Base-by-base conservation (phyloP, 2,329 filamentous ascomycete species). In the Paecilomyces variotii region DNA sequence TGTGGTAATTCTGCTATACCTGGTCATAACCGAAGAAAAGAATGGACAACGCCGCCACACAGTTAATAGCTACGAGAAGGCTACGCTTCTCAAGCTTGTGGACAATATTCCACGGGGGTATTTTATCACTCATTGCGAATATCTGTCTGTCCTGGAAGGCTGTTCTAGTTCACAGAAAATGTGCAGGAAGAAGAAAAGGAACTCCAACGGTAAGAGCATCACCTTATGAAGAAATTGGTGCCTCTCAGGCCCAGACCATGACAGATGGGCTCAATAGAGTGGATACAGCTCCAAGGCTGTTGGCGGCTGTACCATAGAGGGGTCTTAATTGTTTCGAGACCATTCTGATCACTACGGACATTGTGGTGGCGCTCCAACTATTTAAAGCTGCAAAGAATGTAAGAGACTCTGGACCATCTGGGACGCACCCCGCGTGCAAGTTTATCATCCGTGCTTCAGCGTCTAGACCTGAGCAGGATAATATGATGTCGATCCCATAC, bases 1-100 rank as follows among this genome's bases (percentile, higher is more conserved):
- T 14, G 4, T 53, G 6, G 25, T n/a, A 10, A 27, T 12, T 53
- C 24, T 53, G 11, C 25, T 53, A 6, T 27, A 27, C 59, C 60
- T 79, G 76, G 55, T 79, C 84, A 80, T 86, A 78, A 55, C 78
- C 86, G 64, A 87, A 87, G 77, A 88, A 87, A 70, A 88, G 85
- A 62, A 87, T 88, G 12, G 84, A 87, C 12, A 88, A 70, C 1
- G 79, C 85, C 0, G 86, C 85, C 12, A 88, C 75, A 54, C 79
- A 80, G 68, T 87, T 87, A 71, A 88, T 82, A 39, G 81, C 81
- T 58, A 85, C 78, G 57, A 87, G 79, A 60, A 87, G 77, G 50
- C 72, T 70, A 19, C 76, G 71, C 74, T 86, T 86, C 73, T 85
- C 76, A 4, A 83, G 70, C 62, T 75, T 76, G 68, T 84, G 78